phyloP scores from a whole-genome alignment of 805 yeast species.

The Starmerella davenportii region DNA sequence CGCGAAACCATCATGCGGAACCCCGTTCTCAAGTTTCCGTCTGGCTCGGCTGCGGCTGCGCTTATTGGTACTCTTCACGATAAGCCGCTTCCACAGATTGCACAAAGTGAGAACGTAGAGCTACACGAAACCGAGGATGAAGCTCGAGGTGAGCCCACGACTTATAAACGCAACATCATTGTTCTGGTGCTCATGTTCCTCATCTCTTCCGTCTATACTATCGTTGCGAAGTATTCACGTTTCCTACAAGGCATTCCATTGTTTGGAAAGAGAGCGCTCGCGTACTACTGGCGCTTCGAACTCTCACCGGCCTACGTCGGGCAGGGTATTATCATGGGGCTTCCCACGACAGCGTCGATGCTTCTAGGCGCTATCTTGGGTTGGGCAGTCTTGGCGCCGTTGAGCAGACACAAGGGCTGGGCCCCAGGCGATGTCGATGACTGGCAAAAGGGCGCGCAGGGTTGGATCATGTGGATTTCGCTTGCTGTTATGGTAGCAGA shows the following conservation, averaged over 20 bases:
- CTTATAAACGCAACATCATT: constrained; percentile 35
- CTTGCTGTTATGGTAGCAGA: constrained; percentile 88
- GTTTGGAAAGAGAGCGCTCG: constrained; percentile 49
- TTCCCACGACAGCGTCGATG: constrained; percentile 82
- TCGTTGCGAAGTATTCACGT: constrained; percentile 43
- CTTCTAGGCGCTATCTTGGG: constrained; percentile 75
- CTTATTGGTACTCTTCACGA: constrained; percentile 74
- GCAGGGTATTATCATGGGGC: constrained; percentile 95
- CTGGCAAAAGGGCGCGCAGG: constrained; percentile 89
- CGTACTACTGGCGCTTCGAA: constrained; percentile 71
- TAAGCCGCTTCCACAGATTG: constrained; percentile 21
- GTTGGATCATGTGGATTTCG: constrained; percentile 93
- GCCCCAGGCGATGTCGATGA: constrained; percentile 79
- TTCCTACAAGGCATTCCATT: constrained; percentile 46
- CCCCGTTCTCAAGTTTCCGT: constrained; percentile 80
- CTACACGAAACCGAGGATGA: not conserved
- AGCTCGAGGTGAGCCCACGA: constrained; percentile 1
- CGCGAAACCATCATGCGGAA: constrained; percentile 72
- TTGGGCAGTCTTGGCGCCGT: constrained; percentile 82
- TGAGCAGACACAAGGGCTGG: constrained; percentile 57
- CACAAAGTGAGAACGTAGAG: not conserved
- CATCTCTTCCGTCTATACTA: constrained; percentile 55
- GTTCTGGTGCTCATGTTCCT: constrained; percentile 43
- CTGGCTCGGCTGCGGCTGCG: constrained; percentile 92
- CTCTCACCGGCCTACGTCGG: constrained; percentile 97